Evolutionary conservation across 2,329 filamentous ascomycete genomes (phyloP).

Genomic region (Escovopsis sp.): DNA sequence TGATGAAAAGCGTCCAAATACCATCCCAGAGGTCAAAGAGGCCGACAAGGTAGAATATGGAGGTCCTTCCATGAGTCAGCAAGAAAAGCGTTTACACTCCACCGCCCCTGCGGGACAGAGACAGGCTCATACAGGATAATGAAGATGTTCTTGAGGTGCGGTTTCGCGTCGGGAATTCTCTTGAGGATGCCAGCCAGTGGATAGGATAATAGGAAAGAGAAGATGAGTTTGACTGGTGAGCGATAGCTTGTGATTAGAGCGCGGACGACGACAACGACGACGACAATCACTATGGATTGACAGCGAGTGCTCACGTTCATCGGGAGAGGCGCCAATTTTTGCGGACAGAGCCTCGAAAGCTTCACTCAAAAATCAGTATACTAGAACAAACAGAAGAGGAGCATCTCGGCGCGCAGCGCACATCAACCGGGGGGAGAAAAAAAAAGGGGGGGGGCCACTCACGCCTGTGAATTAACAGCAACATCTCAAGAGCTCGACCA

Average conservation of each 20-base stretch:
- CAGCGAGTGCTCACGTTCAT: constrained; percentile 19
- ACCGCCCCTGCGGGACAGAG: neutral
- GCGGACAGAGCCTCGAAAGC: constrained; percentile 21
- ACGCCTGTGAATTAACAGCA: constrained; percentile 12
- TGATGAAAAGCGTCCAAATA: constrained; percentile 62
- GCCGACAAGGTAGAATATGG: constrained; percentile 82
- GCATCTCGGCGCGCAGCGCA: too few relatives aligned
- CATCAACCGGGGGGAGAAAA: neutral
- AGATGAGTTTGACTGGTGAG: constrained; percentile 75
- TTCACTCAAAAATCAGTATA: constrained; percentile 6
- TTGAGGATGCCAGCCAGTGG: constrained; percentile 81
- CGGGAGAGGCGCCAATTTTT: constrained; percentile 20
- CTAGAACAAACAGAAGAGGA: constrained; percentile 1
- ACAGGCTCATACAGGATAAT: constrained; percentile 48
- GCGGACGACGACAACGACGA: neutral
- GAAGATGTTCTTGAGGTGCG: constrained; percentile 77
- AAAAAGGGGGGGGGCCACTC: constrained; percentile 3
- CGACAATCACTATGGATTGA: neutral
- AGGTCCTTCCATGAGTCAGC: constrained; percentile 36
- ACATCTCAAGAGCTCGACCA: constrained; percentile 5
- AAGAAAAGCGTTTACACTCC: neutral
- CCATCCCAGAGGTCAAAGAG: constrained; percentile 88
- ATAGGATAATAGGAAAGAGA: constrained; percentile 82
- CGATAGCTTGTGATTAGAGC: constrained; percentile 5
- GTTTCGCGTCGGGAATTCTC: constrained; percentile 71